A percentile compares a stretch with the other conserved stretches of the same genome.
phyloP scores from a whole-genome alignment of 1,284 basidiomycete genomes.

The Stygiomarasmius scandens region DNA sequence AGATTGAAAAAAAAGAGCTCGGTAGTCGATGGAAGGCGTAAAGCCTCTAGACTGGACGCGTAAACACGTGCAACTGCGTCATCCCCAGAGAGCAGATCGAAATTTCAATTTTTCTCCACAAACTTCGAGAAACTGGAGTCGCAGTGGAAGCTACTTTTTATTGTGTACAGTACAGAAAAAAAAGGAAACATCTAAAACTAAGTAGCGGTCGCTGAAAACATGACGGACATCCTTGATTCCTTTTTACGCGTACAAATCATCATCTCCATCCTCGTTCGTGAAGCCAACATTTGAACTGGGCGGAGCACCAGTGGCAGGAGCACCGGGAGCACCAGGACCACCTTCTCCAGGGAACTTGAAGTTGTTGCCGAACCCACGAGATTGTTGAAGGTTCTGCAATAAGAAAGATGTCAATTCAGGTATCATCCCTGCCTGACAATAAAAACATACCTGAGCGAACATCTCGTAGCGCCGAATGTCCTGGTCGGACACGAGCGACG shows the following conservation, averaged over 20 bases:
- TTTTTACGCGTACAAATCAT: constrained; percentile 81
- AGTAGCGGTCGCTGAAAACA: too few species aligned
- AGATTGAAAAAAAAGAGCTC: background rate
- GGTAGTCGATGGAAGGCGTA: background rate
- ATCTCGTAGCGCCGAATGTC: constrained; percentile 96
- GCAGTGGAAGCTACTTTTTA: too few species aligned
- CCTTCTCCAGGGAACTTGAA: constrained; percentile 99
- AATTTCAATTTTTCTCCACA: too few species aligned
- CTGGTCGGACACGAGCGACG: constrained; percentile 89
- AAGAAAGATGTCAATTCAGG: constrained; percentile 12
- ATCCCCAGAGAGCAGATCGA: background rate
- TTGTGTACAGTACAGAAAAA: background rate
- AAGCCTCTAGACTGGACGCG: background rate
- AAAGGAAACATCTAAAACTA: background rate
- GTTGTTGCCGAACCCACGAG: constrained; percentile 83
- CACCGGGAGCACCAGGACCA: too few species aligned
- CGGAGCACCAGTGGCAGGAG: constrained; percentile 21
- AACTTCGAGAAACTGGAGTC: too few species aligned
- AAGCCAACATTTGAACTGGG: constrained; percentile 79
- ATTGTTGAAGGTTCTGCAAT: constrained; percentile 81
- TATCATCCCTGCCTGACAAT: background rate
- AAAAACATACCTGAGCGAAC: constrained; percentile 70
- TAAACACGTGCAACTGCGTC: background rate
- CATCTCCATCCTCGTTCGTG: constrained; percentile 78
- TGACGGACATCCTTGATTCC: background rate